phyloP scores from a whole-genome alignment of 2,329 filamentous ascomycete genomes.

The Aspergillus fumigatiaffinis region DNA sequence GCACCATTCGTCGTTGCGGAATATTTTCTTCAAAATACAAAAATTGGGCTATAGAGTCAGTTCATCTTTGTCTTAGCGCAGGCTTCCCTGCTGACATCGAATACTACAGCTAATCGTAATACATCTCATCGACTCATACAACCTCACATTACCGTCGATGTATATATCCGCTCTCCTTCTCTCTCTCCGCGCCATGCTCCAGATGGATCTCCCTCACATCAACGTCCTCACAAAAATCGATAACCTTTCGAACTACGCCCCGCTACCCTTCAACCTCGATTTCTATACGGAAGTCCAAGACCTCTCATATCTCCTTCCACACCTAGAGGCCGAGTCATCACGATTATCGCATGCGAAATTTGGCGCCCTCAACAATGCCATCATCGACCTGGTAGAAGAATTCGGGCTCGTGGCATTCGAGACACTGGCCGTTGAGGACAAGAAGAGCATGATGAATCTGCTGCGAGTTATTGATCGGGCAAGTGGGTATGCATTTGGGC shows the following conservation, averaged over 20 bases:
- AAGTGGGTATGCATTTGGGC: constrained; percentile 87
- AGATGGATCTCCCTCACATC: constrained; percentile 93
- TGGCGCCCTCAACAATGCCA: constrained; percentile 75
- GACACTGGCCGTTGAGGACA: constrained; percentile 92
- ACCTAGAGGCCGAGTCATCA: constrained; percentile 74
- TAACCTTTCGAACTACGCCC: constrained; percentile 78
- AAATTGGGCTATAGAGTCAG: constrained; percentile 88
- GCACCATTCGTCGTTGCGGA: constrained; percentile 85
- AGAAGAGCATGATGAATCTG: constrained; percentile 92
- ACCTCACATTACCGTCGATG: constrained; percentile 84
- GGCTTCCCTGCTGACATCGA: constrained; percentile 3
- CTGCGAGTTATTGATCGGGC: constrained; percentile 86
- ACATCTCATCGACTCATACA: constrained; percentile 91
- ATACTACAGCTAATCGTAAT: constrained; percentile 74
- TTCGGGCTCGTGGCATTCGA: constrained; percentile 90
- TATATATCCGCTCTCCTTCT: constrained; percentile 94
- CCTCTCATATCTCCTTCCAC: constrained; percentile 75
- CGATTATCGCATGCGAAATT: constrained; percentile 70
- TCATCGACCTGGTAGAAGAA: constrained; percentile 80
- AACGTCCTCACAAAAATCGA: constrained; percentile 98
- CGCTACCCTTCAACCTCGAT: constrained; percentile 90
- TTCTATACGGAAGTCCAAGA: constrained; percentile 98
- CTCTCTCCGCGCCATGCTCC: constrained; percentile 91
- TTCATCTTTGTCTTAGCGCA: constrained; percentile 1
- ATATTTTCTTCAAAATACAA: constrained; percentile 86